phyloP scores from a whole-genome alignment of 345 rosid species.

The Stellera chamaejasme region DNA sequence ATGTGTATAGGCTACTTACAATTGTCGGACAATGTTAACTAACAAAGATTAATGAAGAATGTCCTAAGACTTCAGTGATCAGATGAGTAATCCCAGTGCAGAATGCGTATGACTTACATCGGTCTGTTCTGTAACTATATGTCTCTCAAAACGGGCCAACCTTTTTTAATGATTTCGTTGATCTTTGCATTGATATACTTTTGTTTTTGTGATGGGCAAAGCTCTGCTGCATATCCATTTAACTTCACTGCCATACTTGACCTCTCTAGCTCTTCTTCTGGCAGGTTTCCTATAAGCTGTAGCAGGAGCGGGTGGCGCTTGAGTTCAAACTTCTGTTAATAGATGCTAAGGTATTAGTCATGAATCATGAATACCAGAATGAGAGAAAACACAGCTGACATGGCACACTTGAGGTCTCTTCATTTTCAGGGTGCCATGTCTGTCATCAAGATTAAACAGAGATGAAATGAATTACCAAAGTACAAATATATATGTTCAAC shows the following conservation, averaged over 20 bases:
- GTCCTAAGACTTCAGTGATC: too few species aligned
- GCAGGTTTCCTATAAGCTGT: conserved; percentile 77
- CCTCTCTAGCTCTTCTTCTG: conserved; percentile 71
- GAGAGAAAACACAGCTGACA: neutral
- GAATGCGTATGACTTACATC: too few species aligned
- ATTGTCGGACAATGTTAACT: too few species aligned
- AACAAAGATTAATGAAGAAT: too few species aligned
- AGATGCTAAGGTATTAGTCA: conserved; percentile 4
- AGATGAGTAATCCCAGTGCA: too few species aligned
- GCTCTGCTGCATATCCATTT: conserved; percentile 76
- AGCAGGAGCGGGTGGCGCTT: conserved; percentile 68
- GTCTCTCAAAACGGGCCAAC: conserved; percentile 74
- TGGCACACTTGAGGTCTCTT: neutral
- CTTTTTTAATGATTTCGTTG: conserved; percentile 60
- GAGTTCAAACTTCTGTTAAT: conserved; percentile 79
- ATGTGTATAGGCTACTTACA: too few species aligned
- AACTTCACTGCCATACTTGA: conserved; percentile 69
- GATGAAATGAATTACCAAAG: neutral
- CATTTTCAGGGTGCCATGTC: neutral
- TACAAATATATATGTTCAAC: too few species aligned
- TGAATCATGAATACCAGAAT: neutral
- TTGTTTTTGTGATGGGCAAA: conserved; percentile 60
- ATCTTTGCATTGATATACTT: conserved; percentile 54
- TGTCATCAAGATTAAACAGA: too few species aligned
- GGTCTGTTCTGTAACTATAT: conserved; percentile 18